Evolutionary conservation across 2,329 filamentous ascomycete species (phyloP).

Genomic region (Taxawa tesnikishii): DNA sequence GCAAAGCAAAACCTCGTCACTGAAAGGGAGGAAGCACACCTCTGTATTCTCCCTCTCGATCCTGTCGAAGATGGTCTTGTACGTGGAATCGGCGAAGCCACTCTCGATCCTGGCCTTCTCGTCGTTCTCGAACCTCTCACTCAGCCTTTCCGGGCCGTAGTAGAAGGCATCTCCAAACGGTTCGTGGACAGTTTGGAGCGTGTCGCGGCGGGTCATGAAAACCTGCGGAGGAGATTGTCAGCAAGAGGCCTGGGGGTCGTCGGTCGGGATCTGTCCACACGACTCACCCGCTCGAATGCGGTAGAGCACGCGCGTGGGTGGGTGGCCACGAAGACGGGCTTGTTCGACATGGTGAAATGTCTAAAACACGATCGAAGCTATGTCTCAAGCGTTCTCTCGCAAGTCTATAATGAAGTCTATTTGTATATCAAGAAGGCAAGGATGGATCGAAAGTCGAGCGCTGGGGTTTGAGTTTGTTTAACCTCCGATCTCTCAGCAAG

Average conservation of each 20-base stretch:
- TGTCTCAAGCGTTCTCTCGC: constrained; percentile 1
- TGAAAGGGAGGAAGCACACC: constrained; percentile 41
- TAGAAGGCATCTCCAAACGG: constrained; percentile 97
- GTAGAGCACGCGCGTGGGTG: constrained; percentile 93
- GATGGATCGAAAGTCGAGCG: too few relatives aligned
- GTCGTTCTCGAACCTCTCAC: constrained; percentile 65
- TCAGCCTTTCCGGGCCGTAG: constrained; percentile 81
- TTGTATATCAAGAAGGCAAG: too few relatives aligned
- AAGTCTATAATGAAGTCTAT: too few relatives aligned
- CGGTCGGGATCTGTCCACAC: too few relatives aligned
- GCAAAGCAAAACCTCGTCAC: constrained; percentile 9
- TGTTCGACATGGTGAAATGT: constrained; percentile 49
- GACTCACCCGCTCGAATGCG: constrained; percentile 83
- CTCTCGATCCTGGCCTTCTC: constrained; percentile 39
- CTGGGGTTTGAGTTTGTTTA: too few relatives aligned
- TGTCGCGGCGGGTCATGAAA: constrained; percentile 87
- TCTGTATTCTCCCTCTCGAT: constrained; percentile 61
- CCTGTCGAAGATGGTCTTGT: constrained; percentile 62
- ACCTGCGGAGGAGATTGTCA: constrained; percentile 50
- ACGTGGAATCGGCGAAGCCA: constrained; percentile 60
- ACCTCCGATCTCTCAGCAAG: too few relatives aligned
- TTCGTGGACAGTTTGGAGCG: constrained; percentile 77
- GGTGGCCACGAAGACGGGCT: constrained; percentile 82
- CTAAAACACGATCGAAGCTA: neutral
- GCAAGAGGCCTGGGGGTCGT: too few relatives aligned